Conservation (phyloP, 1,284 basidiomycete species). For the Rhodotorula sp. region DNA sequence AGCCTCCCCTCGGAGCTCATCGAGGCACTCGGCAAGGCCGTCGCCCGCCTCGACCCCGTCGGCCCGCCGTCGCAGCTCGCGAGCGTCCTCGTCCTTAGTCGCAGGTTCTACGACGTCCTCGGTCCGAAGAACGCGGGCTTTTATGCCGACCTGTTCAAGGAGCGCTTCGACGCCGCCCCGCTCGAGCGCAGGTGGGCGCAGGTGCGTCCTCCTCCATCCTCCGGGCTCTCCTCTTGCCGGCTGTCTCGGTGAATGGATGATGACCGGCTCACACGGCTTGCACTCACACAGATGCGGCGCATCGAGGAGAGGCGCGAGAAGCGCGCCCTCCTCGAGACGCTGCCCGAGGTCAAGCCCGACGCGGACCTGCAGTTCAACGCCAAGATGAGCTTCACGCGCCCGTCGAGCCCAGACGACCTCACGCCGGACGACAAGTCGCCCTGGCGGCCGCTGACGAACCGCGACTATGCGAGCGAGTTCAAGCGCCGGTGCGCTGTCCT, state of each 20-base stretch:
- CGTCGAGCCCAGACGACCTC: conserved; percentile 22
- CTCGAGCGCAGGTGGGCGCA: conserved; percentile 43
- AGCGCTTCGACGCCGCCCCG: conserved; percentile 53
- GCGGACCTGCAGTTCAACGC: conserved; percentile 33
- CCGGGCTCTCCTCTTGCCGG: too few relatives aligned
- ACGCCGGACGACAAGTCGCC: conserved; percentile 23
- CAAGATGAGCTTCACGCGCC: conserved; percentile 29
- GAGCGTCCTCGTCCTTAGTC: conserved; percentile 29
- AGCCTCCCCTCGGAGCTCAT: conserved; percentile 37
- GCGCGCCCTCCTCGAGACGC: conserved; percentile 41
- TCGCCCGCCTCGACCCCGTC: conserved; percentile 17
- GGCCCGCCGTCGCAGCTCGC: conserved; percentile 29
- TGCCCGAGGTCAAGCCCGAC: conserved; percentile 30
- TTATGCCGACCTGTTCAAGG: conserved; percentile 52
- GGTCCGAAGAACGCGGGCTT: conserved; percentile 53
- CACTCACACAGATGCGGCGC: conserved; percentile 37
- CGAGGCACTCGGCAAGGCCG: conserved; percentile 50
- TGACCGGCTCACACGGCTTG: background rate
- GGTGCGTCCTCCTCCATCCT: conserved; percentile 31
- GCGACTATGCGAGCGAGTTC: conserved; percentile 39
- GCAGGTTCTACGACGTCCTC: conserved; percentile 48
- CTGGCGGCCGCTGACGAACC: conserved; percentile 38
- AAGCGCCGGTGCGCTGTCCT: conserved; percentile 36
- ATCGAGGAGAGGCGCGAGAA: conserved; percentile 49
- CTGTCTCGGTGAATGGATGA: background rate